Evolutionary conservation across 352 stramenopile genomes (phyloP), one percentile per base, ranked within the genome.

Genomic region (Phytophthora tubulina): DNA sequence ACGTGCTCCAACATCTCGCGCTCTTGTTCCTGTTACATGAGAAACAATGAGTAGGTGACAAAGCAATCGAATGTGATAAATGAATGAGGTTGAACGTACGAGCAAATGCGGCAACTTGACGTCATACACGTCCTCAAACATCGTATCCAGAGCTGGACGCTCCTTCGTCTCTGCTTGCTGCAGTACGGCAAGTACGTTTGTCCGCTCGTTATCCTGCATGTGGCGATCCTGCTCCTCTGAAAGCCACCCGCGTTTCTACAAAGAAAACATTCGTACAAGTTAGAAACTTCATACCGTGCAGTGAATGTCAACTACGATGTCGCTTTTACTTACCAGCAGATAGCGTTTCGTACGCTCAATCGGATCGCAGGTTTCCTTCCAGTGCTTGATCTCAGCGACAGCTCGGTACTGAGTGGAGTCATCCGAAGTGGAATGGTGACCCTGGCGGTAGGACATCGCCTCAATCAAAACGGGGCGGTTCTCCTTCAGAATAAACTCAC

Each of bases 101-200:
- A 95, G 59, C 13, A 99, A 79, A 71, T 99, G 91, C 8, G 75
- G 84, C 32, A 96, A 95, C 73, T 98, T 98, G 53, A 97, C 86
- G 54, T 97, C 76, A 72, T 99, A 99, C 4, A 99, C 97, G 76
- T 99, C 98, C 36, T 97, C 88, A 70, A 99, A 99, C 72, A 99
- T 91, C 30, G 92, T 95, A 30, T 93, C 74, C 1, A 99, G 54
- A 30, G 84, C 33, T 17, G 97, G 97, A 8, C 82, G 84, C 1
- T 82, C 82, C 67, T 98, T 98, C 9, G 82, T 85, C 80, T 99
- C 98, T 3, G 96, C 97, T 17, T 81, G 86, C 32, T 92, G 76
- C 31, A 98, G 52, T 11, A 97, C 94, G 1, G 88, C 79, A 3
- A 97, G 73, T 53, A 97, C 88, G 55, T 91, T 89, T 46, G 80